Evolutionary conservation across 2,329 filamentous ascomycete species (phyloP).

Genomic region (Anisogramma anomala): DNA sequence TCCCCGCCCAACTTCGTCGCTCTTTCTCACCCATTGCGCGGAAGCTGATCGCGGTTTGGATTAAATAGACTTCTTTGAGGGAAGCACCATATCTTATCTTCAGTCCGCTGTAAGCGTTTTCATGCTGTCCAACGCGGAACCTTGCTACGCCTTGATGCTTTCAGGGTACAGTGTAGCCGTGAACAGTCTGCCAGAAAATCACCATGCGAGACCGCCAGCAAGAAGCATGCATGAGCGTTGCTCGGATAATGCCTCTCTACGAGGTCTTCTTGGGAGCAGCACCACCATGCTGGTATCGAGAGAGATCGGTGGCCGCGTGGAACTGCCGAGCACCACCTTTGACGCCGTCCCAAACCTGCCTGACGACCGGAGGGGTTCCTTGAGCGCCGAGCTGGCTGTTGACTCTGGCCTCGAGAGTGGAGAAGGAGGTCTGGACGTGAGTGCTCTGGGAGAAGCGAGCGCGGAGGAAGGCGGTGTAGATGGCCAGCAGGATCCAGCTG

Average conservation of each 20-base stretch:
- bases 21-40: too few relatives aligned
- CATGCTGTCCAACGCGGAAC: too few relatives aligned
- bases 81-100: too few relatives aligned
- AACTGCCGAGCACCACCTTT: constrained; percentile 65
- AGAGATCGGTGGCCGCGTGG: constrained; percentile 67
- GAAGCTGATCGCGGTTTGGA: too few relatives aligned
- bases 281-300: constrained; percentile 54
- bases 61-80: too few relatives aligned
- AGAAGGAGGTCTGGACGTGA: constrained; percentile 79
- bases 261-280: constrained; percentile 54
- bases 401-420: constrained; percentile 58
- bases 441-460: constrained; percentile 80
- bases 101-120: too few relatives aligned
- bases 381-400: constrained; percentile 78
- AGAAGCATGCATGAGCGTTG: too few relatives aligned
- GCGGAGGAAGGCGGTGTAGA: constrained; percentile 90
- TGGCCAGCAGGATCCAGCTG: constrained; percentile 73
- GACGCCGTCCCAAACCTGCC: constrained; percentile 68
- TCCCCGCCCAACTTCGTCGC: too few relatives aligned
- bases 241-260: constrained; percentile 23
- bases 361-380: constrained; percentile 68
- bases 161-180: too few relatives aligned
- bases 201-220: too few relatives aligned
- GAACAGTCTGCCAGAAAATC: too few relatives aligned
- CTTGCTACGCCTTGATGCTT: too few relatives aligned